Conservation (phyloP, 1,284 basidiomycete genomes). For the Ceratobasidium sp. region DNA sequence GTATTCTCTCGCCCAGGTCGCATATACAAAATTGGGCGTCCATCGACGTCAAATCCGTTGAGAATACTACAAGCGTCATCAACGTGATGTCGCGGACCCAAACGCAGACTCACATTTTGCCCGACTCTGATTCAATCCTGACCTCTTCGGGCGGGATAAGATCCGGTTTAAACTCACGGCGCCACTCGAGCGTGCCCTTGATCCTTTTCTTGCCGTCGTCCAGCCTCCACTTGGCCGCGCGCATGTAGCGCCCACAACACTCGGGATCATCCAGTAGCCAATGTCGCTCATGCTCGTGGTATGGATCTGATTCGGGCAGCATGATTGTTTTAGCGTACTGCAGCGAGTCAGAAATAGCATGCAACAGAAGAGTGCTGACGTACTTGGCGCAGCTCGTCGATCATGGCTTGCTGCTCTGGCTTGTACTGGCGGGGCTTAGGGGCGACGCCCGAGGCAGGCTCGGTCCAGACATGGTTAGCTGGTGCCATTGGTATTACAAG, state of each 20-base stretch:
- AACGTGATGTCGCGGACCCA: neutral
- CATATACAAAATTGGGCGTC: conserved; percentile 85
- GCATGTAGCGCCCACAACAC: conserved; percentile 82
- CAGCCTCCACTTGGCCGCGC: conserved; percentile 84
- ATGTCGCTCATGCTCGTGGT: conserved; percentile 77
- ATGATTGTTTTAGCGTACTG: conserved; percentile 73
- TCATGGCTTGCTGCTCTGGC: conserved; percentile 68
- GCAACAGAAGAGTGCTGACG: conserved; percentile 45
- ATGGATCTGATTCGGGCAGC: conserved; percentile 73
- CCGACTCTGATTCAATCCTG: conserved; percentile 78
- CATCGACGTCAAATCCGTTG: conserved; percentile 84
- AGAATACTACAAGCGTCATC: conserved; percentile 64
- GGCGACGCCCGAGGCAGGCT: conserved; percentile 59
- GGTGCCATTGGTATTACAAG: conserved; percentile 52
- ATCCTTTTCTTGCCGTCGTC: conserved; percentile 81
- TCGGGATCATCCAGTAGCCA: conserved; percentile 76
- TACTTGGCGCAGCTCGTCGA: conserved; percentile 72
- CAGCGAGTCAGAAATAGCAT: conserved; percentile 24
- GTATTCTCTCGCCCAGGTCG: conserved; percentile 86
- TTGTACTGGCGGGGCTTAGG: conserved; percentile 71
- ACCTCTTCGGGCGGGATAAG: conserved; percentile 81
- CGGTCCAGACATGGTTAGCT: conserved; percentile 60
- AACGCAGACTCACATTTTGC: conserved; percentile 78
- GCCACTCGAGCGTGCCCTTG: conserved; percentile 81
- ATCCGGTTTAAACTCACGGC: conserved; percentile 83